Evolutionary conservation across 176 grass and related monocot genomes (phyloP).

Genomic region (Pontederia crassipes): DNA sequence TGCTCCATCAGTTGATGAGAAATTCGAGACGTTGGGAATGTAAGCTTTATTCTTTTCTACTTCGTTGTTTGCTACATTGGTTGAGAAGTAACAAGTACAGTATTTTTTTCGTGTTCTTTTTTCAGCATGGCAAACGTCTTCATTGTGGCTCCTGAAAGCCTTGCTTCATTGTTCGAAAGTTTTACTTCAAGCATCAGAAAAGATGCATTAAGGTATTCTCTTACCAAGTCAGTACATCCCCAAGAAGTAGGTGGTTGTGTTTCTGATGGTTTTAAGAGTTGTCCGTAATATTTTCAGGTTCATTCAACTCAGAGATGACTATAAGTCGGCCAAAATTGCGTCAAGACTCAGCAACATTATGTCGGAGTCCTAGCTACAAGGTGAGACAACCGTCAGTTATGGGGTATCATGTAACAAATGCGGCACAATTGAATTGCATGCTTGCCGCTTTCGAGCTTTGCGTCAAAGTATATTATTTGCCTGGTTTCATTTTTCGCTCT

Average conservation of each 20-base stretch:
- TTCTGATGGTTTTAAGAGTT: background rate
- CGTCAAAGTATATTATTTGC: too few relatives aligned
- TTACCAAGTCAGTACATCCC: too few relatives aligned
- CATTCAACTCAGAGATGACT: conserved; percentile 95
- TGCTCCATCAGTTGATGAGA: conserved; percentile 93
- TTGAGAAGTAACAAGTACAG: background rate
- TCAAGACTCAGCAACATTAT: conserved; percentile 75
- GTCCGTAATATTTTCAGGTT: conserved; percentile 44
- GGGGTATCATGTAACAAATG: too few relatives aligned
- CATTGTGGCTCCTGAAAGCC: conserved; percentile 96
- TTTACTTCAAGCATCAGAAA: conserved; percentile 75
- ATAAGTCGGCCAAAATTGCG: conserved; percentile 85
- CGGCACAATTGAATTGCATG: too few relatives aligned
- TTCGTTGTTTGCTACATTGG: background rate
- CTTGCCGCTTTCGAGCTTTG: too few relatives aligned
- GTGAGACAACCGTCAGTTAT: too few relatives aligned
- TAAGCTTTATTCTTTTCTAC: conserved; percentile 36
- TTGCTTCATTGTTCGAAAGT: conserved; percentile 91
- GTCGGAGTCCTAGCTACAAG: conserved; percentile 35
- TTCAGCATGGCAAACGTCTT: conserved; percentile 92
- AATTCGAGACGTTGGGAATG: conserved; percentile 97
- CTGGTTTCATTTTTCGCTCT: too few relatives aligned
- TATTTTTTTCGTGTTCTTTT: background rate
- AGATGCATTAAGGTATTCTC: conserved; percentile 67
- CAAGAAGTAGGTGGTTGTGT: background rate